Evolutionary conservation across 2,329 filamentous ascomycete species (phyloP).

Genomic region (Fusarium nematophilum): DNA sequence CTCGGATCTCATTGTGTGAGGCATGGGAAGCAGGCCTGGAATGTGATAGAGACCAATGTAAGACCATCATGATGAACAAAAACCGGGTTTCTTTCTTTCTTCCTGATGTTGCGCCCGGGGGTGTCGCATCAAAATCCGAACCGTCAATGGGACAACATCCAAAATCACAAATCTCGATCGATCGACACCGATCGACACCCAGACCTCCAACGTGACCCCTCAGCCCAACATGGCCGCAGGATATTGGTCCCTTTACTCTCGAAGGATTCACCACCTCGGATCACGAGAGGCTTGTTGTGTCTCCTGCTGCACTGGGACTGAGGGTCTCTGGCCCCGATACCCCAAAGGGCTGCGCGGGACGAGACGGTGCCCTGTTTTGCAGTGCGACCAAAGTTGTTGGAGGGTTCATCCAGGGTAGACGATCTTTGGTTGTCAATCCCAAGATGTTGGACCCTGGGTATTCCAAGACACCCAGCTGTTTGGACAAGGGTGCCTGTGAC

Average conservation of each 20-base stretch:
- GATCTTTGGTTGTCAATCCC: background rate
- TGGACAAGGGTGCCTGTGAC: slow-evolving; percentile 22
- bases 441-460: background rate
- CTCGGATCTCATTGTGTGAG: slow-evolving; percentile 12
- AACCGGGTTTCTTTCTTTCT: slow-evolving; percentile 15
- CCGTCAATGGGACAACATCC: background rate
- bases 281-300: slow-evolving; percentile 29
- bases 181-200: slow-evolving; percentile 35
- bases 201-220: slow-evolving; percentile 30
- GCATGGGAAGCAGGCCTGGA: slow-evolving; percentile 6
- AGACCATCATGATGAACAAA: slow-evolving; percentile 1
- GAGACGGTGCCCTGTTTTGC: background rate
- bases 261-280: slow-evolving; percentile 9
- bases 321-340: slow-evolving; percentile 20
- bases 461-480: slow-evolving; percentile 6
- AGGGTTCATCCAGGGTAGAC: slow-evolving; percentile 21
- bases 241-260: slow-evolving; percentile 20
- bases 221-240: slow-evolving; percentile 21
- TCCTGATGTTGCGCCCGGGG: background rate
- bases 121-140: background rate
- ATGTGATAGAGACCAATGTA: slow-evolving; percentile 5
- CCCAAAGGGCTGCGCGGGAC: no score
- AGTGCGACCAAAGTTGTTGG: no score
- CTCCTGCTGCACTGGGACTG: slow-evolving; percentile 17
- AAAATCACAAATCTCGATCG: slow-evolving; percentile 38